Percentiles rank a stretch among this genome's conserved stretches.
phyloP scores from a whole-genome alignment of 176 grass and related monocot genomes.

The Musa acuminata region DNA sequence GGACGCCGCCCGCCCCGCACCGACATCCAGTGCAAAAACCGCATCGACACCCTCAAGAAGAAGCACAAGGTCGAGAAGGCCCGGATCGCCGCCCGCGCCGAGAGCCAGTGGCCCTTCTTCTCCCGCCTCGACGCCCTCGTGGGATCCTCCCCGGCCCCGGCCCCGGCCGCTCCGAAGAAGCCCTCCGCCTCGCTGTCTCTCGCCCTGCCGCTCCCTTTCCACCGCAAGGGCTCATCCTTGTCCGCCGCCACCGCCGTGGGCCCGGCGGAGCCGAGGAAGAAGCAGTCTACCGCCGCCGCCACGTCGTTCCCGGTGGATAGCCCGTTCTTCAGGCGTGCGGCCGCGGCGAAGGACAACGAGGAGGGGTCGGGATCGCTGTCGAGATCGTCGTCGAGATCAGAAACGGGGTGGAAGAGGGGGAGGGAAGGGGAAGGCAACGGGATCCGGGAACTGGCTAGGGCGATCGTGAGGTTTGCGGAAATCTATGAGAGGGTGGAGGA shows the following conservation, averaged over 20 bases:
- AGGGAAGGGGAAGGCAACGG: constrained; percentile 27
- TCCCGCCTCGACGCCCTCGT: constrained; percentile 64
- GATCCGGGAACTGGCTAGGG: constrained; percentile 52
- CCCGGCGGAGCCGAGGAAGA: too few relatives aligned
- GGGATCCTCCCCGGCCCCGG: constrained; percentile 24
- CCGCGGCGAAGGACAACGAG: constrained; percentile 12
- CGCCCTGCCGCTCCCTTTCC: constrained; percentile 26
- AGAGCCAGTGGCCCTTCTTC: constrained; percentile 66
- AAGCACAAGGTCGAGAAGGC: constrained; percentile 91
- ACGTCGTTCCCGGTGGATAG: constrained; percentile 21
- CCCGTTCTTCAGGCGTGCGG: constrained; percentile 20
- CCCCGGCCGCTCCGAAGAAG: constrained; percentile 15
- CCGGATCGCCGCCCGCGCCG: constrained; percentile 23
- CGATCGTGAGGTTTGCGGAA: constrained; percentile 61
- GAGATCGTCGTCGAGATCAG: constrained; percentile 34
- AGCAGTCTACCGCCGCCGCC: too few relatives aligned
- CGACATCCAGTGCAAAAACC: constrained; percentile 98
- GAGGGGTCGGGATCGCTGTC: constrained; percentile 22
- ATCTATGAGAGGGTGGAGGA: constrained; percentile 86
- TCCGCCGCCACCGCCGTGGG: background rate
- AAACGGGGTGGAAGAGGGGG: constrained; percentile 9
- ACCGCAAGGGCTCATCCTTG: constrained; percentile 13
- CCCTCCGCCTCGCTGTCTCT: constrained; percentile 15
- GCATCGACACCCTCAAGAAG: constrained; percentile 97
- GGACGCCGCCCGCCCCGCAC: constrained; percentile 74